Evolutionary conservation across 1,284 basidiomycete species (phyloP), one percentile per base, ranked within the genome.

Genomic region (Ceratobasidium sp.): DNA sequence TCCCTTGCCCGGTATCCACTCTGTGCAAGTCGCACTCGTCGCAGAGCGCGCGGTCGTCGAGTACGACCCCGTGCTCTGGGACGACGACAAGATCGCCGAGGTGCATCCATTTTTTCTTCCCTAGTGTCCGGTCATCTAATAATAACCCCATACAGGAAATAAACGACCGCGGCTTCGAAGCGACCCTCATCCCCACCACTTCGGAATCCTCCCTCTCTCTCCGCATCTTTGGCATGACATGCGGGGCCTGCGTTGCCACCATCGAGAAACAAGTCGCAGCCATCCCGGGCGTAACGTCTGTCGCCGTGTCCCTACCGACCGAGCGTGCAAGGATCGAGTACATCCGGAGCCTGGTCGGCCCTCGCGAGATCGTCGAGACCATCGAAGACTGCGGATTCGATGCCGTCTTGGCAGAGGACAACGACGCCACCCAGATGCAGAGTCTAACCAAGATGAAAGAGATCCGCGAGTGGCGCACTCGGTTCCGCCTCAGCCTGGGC

Each of bases 391-490:
- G 93, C 81, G 95, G 95, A 28, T 96, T 94, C 79, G 92, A 97
- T 78, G 94, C 93, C 11, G 88, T 95, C 76, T 83, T 96, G n/a
- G 77, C 89, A 3, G 91, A 94, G 77, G 85, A 92, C 64, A 85
- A 89, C 73, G 90, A 96, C 77, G 87, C 87, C 0, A 95, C 96
- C 1, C 97, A 99, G 81, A 83, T 96, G 3, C 88, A 90, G 56
- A 97, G 95, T 0, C 88, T 99, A 64, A 91, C 91, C 5, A 91
- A 95, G 44, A 91, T 93, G 63, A 95, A 93, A 80, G 97, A 99
- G 81, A 91, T 97, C 36, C 85, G 90, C 66, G 88, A 94, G 77
- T 99, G 97, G 97, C 85, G 89, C 36, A 81, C 81, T n/a, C 90
- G 94, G 21, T 92, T 98, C 82, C 79, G 88, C 62, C 87, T 87